Base-by-base conservation (phyloP, 345 rosid genomes). In the Anastatica hierochuntica region DNA sequence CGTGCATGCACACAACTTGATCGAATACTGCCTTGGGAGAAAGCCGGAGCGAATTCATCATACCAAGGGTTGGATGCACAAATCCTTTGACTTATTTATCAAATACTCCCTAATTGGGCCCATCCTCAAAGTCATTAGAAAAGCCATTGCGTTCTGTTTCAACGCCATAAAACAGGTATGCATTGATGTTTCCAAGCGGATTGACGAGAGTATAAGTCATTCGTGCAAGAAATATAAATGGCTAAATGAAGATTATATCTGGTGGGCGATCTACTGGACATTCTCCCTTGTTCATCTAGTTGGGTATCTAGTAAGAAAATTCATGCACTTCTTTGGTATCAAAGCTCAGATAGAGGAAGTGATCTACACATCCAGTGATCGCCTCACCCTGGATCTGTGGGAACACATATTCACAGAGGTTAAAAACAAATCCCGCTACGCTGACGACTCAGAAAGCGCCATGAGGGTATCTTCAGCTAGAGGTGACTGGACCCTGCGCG, bases 401-500 rank as follows among this genome's bases (percentile, higher is more conserved):
- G 18, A 51, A 7, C 73, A 74, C 35, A 82, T 85, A 24, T 76
- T 77, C 38, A 0, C 2, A 1, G 77, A 81, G 59, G 61, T 79
- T 39, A 26, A 17, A 16, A 7, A 24, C 0, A 84, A 81, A 65
- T 71, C 84, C 3, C n/a, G 12, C 0, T 34, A 49, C 0, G 79
- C 81, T 8, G 75, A 74, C 2, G 67, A 77, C 50, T 57, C 72
- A 5, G 74, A 74, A 27, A 61, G 64, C 7, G 77, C 80, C 29
- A 77, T 56, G 68, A 69, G 63, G 49, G 74, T 78, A 17, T 70
- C 70, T 29, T 51, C 76, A 1, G 79, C 85, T 3, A 74, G 74
- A 58, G 90, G 94, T 3, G 79, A 82, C 2, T 73, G 80, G 79
- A 57, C 69, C 29, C 76, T 84, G 15, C 65, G 62, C 3, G 60